phyloP scores from a whole-genome alignment of 2,329 filamentous ascomycete species.

The Fusarium sp. region DNA sequence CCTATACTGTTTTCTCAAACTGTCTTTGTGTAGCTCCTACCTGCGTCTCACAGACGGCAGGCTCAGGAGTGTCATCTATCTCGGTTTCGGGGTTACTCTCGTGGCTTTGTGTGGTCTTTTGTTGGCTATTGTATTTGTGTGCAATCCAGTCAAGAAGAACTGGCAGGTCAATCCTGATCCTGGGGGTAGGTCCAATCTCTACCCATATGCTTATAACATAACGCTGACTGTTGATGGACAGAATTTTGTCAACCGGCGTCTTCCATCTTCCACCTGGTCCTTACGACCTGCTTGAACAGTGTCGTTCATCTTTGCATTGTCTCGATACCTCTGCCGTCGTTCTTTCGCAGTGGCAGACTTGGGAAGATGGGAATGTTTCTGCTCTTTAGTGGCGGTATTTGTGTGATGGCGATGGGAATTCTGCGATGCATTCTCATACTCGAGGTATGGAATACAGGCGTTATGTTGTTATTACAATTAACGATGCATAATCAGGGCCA shows the following conservation, averaged over 20 bases:
- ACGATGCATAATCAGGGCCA: constrained; percentile 18
- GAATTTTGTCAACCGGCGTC: constrained; percentile 58
- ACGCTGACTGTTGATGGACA: constrained; percentile 37
- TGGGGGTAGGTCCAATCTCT: constrained; percentile 54
- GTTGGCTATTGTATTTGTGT: constrained; percentile 59
- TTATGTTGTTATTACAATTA: background rate
- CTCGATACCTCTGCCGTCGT: constrained; percentile 62
- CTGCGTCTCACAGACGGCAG: constrained; percentile 54
- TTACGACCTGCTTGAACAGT: constrained; percentile 59
- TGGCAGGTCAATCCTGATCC: constrained; percentile 68
- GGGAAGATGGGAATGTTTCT: constrained; percentile 50
- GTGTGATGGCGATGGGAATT: constrained; percentile 48
- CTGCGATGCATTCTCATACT: constrained; percentile 49
- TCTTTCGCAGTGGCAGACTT: constrained; percentile 46
- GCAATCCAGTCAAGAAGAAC: constrained; percentile 59
- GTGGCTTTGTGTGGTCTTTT: constrained; percentile 56
- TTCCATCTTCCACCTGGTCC: constrained; percentile 58
- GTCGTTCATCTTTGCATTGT: constrained; percentile 65
- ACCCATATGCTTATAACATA: background rate
- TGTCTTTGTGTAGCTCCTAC: constrained; percentile 63
- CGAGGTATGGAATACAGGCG: constrained; percentile 36
- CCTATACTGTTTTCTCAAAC: constrained; percentile 61
- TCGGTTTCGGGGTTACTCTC: constrained; percentile 58
- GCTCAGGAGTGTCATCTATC: constrained; percentile 18
- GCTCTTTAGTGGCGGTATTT: constrained; percentile 51